These are phyloP conservation scores for Allantophomopsis lycopodina DNA, from an alignment of 2,329 filamentous ascomycete species.

Conservation along the genomic window DNA sequence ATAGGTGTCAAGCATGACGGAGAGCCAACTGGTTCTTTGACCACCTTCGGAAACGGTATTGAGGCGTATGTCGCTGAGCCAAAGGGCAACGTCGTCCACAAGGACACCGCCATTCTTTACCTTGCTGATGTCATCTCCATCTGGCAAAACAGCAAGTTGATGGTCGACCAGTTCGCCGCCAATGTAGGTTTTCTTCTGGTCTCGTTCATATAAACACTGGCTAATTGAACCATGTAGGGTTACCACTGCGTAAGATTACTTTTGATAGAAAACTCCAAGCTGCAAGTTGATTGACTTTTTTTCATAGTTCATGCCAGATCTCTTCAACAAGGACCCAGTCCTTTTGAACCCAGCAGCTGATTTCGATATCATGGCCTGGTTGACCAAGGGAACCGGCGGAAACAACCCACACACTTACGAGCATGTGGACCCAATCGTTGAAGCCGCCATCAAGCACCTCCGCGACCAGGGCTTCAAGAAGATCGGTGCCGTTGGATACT, in stretches of 20 bases:
- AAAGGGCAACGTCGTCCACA: constrained; percentile 19
- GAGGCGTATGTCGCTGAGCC: constrained; percentile 17
- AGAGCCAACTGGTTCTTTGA: constrained; percentile 12
- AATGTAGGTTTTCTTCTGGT: constrained; percentile 20
- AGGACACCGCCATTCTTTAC: constrained; percentile 15
- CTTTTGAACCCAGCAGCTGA: constrained; percentile 32
- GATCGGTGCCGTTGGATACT: constrained; percentile 57
- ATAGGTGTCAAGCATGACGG: constrained; percentile 4
- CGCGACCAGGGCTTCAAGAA: constrained; percentile 39
- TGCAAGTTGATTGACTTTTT: constrained; percentile 16
- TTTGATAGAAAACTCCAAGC: constrained; percentile 12
- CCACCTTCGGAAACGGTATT: constrained; percentile 15
- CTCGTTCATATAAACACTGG: too few relatives aligned
- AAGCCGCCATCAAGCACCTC: constrained; percentile 40
- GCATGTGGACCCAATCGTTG: constrained; percentile 24
- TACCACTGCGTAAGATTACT: constrained; percentile 34
- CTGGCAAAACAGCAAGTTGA: constrained; percentile 41
- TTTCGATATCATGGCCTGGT: constrained; percentile 33
- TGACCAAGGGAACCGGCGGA: constrained; percentile 10
- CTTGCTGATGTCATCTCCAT: constrained; percentile 4
- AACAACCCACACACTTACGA: constrained; percentile 17
- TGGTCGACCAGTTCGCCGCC: constrained; percentile 60
- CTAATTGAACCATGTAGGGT: too few relatives aligned
- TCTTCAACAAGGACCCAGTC: constrained; percentile 51
- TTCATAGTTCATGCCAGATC: constrained; percentile 42